These are phyloP conservation scores for Ampelocalamus luodianensis DNA, from an alignment of 176 grass and related monocot genomes.

Conservation along the genomic window DNA sequence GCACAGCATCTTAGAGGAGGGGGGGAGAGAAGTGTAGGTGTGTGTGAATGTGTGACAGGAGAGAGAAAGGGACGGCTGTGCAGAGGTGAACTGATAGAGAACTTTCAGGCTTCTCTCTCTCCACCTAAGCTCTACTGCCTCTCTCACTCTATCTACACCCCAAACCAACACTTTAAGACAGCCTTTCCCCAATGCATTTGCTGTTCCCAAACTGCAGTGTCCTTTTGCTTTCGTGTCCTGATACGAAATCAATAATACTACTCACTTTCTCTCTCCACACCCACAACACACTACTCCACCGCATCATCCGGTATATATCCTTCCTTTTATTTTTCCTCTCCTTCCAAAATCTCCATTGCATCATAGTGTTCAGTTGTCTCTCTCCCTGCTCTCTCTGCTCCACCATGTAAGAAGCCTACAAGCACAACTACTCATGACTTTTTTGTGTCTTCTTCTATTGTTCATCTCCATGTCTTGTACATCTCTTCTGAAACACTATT, in stretches of 20 bases:
- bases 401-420: conserved; percentile 65
- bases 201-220: conserved; percentile 72
- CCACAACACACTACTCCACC: not conserved
- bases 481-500: conserved; percentile 45
- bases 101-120: conserved; percentile 73
- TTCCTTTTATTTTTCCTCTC: conserved; percentile 38
- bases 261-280: conserved; percentile 16
- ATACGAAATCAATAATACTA: conserved; percentile 34
- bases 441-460: conserved; percentile 52
- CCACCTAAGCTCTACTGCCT: conserved; percentile 49
- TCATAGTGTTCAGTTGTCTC: conserved; percentile 57
- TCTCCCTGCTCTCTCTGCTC: conserved; percentile 58
- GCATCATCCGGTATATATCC: conserved; percentile 50
- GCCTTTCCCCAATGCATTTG: conserved; percentile 59
- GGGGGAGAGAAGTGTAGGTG: conserved; percentile 8
- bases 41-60: conserved; percentile 64
- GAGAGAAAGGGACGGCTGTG: conserved; percentile 91
- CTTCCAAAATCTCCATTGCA: conserved; percentile 57
- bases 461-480: conserved; percentile 58
- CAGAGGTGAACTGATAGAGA: conserved; percentile 80
- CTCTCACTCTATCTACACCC: conserved; percentile 52
- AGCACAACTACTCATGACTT: conserved; percentile 50
- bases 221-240: conserved; percentile 59
- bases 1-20: conserved; percentile 47
- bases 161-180: conserved; percentile 77